These are phyloP conservation scores for Microglena sp. DNA, from an alignment of 139 green algal genomes.

Conservation along the genomic window DNA sequence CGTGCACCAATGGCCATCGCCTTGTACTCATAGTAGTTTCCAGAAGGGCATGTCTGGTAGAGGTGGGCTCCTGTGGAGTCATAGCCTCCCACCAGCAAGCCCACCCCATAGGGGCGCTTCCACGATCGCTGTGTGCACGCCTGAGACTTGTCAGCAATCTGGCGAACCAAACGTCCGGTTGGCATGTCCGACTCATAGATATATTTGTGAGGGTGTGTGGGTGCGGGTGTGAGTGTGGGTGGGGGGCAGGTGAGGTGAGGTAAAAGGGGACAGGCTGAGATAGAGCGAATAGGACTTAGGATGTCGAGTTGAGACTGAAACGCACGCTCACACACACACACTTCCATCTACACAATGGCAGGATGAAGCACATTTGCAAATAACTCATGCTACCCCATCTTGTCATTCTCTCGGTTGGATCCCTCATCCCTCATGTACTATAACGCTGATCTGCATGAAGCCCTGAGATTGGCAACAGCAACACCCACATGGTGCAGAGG, in stretches of 20 bases:
- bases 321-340: no score
- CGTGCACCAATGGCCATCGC: conserved; percentile 89
- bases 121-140: conserved; percentile 56
- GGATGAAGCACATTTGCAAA: not conserved
- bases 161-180: conserved; percentile 71
- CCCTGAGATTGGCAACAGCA: no score
- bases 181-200: conserved; percentile 88
- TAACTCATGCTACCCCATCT: not conserved
- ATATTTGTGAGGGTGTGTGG: conserved; percentile 57
- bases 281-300: not conserved
- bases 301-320: not conserved
- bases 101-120: conserved; percentile 90
- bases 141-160: conserved; percentile 89
- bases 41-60: conserved; percentile 88
- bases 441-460: no score
- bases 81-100: conserved; percentile 79
- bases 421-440: no score
- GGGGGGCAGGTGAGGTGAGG: not conserved
- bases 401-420: no score
- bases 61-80: conserved; percentile 74
- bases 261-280: not conserved
- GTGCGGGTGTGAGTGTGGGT: no score
- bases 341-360: not conserved
- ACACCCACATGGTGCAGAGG: no score
- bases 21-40: conserved; percentile 97